Base-by-base conservation (phyloP, 331 rosid genomes). In the Phaseolus coccineus region DNA sequence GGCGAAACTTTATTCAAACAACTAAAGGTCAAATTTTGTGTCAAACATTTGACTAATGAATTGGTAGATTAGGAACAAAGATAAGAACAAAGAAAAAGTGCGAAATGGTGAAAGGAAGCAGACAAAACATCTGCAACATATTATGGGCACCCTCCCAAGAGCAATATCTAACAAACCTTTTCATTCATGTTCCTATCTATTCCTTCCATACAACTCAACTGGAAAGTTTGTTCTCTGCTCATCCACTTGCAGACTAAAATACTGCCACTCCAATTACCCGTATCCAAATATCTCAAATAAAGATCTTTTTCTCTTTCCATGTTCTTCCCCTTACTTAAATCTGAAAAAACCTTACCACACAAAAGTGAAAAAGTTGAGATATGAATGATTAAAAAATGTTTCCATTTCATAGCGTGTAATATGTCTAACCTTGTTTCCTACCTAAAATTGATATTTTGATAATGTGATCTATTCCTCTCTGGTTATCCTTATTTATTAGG, bases 101-200 rank as follows among this genome's bases (percentile, higher is more conserved):
- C 10, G 3, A 65, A 53, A n/a, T 19, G 53, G 50, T 42, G 31
- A n/a, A 57, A 77, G 76, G 39, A 47, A 46, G 53, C 13, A 13
- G 51, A 64, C 67, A 73, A 53, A 72, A 73, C 77, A 47, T n/a
- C 59, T 66, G 69, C 69, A 35, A 15, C 77, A 67, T 71, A 80
- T 55, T 15, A 47, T 76, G 77, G 46, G 80, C 28, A 7, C 64
- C 71, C 39, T 51, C 80, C 65, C 73, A 33, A 63, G 53, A 61
- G 24, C 33, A 50, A 46, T 65, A 56, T 31, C 6, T 4, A 15
- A 24, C 63, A 51, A 25, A 63, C 12, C 48, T 53, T 52, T 51
- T 25, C 25, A 28, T 52, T 16, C 16, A 52, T 58, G 63, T 59
- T 56, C 22, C 22, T 19, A 19, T 19, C 22, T 19, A 19, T 19